phyloP scores from a whole-genome alignment of 352 stramenopile genomes.

The Pseudoperonospora humuli region DNA sequence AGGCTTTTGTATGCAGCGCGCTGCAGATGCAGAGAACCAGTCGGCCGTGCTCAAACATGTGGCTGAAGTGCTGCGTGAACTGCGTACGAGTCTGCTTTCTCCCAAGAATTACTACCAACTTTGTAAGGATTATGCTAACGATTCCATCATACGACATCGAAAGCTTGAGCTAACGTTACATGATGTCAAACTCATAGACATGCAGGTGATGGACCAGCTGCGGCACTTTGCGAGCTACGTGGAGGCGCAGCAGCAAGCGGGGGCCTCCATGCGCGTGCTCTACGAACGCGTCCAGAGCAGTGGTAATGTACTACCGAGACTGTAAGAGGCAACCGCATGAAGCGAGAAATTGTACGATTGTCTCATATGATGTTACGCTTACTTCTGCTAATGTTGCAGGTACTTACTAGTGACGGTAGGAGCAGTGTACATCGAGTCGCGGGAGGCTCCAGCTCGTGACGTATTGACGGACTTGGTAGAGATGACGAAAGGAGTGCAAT shows the following conservation, averaged over 20 bases:
- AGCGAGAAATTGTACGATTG: neutral
- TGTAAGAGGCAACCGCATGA: constrained; percentile 34
- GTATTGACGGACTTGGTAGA: constrained; percentile 98
- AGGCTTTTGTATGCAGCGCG: constrained; percentile 83
- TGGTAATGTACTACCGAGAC: constrained; percentile 91
- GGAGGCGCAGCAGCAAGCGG: constrained; percentile 62
- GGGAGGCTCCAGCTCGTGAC: constrained; percentile 66
- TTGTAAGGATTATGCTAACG: constrained; percentile 80
- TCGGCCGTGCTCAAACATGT: constrained; percentile 73
- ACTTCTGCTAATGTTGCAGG: constrained; percentile 11
- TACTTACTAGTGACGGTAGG: constrained; percentile 97
- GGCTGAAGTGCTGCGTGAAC: constrained; percentile 73
- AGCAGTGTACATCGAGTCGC: constrained; percentile 90
- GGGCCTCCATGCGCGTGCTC: constrained; percentile 86
- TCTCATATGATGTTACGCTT: neutral
- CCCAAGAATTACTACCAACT: constrained; percentile 99
- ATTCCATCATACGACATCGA: neutral
- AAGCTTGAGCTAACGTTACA: neutral
- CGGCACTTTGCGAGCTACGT: constrained; percentile 93
- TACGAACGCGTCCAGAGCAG: constrained; percentile 95
- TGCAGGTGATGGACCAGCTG: constrained; percentile 91
- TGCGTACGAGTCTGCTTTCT: constrained; percentile 86
- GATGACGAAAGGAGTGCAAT: constrained; percentile 98
- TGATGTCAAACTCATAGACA: constrained; percentile 30
- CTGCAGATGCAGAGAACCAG: constrained; percentile 65